These are phyloP conservation scores for Poronia punctata DNA, from an alignment of 495 filamentous ascomycete genomes.

Conservation along the genomic window DNA sequence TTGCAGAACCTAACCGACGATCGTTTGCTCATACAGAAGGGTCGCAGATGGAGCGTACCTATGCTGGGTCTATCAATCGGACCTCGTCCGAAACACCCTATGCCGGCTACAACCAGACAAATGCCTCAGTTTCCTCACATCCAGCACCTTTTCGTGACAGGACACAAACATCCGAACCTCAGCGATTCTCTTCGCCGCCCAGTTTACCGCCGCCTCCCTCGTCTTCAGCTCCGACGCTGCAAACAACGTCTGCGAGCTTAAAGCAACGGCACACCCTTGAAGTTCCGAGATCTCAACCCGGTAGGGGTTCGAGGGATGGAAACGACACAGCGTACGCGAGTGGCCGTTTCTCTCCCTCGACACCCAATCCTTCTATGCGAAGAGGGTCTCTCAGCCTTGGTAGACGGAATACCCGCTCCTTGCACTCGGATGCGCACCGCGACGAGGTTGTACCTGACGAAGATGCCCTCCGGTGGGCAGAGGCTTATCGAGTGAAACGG, in stretches of 20 bases:
- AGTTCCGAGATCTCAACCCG: conserved; percentile 56
- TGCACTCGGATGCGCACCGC: conserved; percentile 71
- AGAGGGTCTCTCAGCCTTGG: conserved; percentile 77
- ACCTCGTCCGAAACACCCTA: conserved; percentile 9
- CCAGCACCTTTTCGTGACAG: conserved; percentile 6
- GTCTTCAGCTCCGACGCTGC: conserved; percentile 33
- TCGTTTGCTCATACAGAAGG: conserved; percentile 26
- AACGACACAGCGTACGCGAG: conserved; percentile 62
- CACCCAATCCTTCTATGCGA: conserved; percentile 38
- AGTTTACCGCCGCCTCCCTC: conserved; percentile 43
- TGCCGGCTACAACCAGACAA: conserved; percentile 12
- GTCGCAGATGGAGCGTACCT: conserved; percentile 22
- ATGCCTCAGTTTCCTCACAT: conserved; percentile 24
- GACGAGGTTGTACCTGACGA: conserved; percentile 84
- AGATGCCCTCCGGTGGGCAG: conserved; percentile 86
- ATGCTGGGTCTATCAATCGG: conserved; percentile 10
- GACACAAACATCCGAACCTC: conserved; percentile 25
- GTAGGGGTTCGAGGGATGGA: conserved; percentile 45
- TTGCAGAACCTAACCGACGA: conserved; percentile 27
- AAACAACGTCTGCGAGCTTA: conserved; percentile 40
- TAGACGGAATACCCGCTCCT: conserved; percentile 72
- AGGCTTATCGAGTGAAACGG: conserved; percentile 82
- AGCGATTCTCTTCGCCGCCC: conserved; percentile 73
- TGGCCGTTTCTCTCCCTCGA: conserved; percentile 80
- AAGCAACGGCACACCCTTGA: conserved; percentile 88